Base-by-base conservation (phyloP, 768 basidiomycete genomes). In the Tephrocybe sp. region DNA sequence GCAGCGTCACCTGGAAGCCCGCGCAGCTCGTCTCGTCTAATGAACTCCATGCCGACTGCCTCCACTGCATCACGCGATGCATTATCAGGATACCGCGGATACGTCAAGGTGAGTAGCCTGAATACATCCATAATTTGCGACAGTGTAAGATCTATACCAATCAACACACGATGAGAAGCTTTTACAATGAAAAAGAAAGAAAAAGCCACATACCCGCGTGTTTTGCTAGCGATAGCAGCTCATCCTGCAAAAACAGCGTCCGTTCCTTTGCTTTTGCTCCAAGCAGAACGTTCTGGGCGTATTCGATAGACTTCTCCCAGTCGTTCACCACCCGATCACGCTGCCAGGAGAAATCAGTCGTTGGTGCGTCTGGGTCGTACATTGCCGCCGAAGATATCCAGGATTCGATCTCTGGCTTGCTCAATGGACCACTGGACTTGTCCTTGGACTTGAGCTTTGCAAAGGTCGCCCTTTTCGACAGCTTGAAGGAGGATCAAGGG, bases 11-110 rank as follows among this genome's bases (percentile, higher is more conserved):
- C 63, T 12, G 66, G 59, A 7, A 66, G 65, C 9, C 72, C 78
- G 9, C 74, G 69, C n/a, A 71, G 50, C 50, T 84, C 80, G 56
- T 91, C 88, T 30, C 78, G 79, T 21, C 70, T 69, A 16, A 90
- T 78, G 47, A 93, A 58, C 40, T 80, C 79, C 62, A 80, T 76
- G 0, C 79, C 82, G 24, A 91, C 76, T 1, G 69, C 68, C 58
- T 91, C 83, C 0, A 89, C 86, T 2, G 87, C 88, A 47, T 80
- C 76, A 52, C 84, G 74, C 1, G 91, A 94, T 41, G 73, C 61
- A 2, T 75, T 64, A 63, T 94, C 92, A 37, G 80, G 70, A 72
- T 93, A 93, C 57, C 86, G 81, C 13, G 88, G 82, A 64, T 91
- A 88, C 0, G 88, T 92, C 44, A 81, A 68, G 1, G 84, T 86